Evolutionary conservation across 352 stramenopile species (phyloP), one percentile per base, ranked within the genome.

Genomic region (Pilasporangium apinafurcum): DNA sequence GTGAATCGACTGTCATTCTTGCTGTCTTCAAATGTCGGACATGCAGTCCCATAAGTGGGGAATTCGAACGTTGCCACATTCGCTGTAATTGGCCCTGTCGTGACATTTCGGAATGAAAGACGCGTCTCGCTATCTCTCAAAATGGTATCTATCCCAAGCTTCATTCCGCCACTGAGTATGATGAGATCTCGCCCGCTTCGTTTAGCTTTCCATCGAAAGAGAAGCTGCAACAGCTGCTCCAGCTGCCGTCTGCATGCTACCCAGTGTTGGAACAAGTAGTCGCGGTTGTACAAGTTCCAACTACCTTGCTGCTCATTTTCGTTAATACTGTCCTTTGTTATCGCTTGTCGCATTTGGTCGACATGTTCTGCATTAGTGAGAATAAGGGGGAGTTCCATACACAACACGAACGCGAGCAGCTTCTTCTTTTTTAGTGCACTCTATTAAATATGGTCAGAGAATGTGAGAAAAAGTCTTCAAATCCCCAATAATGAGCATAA

Each of bases 141-240:
- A 16, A 87, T 26, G 14, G 75, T 86, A 36, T 91, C 76, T 16
- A 91, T 60, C 0, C 70, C 75, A 28, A 84, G 49, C 3, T 60
- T 53, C 57, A 87, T 74, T 2, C 69, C 70, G 22, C 79, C 79
- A 31, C 73, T 88, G n/a, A 91, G 56, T 9, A 91, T 40, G 9
- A 87, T 47, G 6, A 85, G 57, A 32, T 91, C 79, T 13, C 79
- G 75, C 1, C 79, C 79, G 22, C 61, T 65, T 16, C 62, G 62
- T 44, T 88, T 88, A 8, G 70, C 52, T 28, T 91, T 91, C 79
- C 79, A 91, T 8, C 71, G 67, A 34, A 91, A 91, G 12, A 91
- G 41, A 3, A 91, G 39, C 20, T 70, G 51, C 8, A 91, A 35
- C 2, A 91, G 55, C 51, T 87, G 73, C 50, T 88, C 75, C 1